These are phyloP conservation scores for Hexamita inflata DNA, from an alignment of 208 protist species.

Conservation along the genomic window DNA sequence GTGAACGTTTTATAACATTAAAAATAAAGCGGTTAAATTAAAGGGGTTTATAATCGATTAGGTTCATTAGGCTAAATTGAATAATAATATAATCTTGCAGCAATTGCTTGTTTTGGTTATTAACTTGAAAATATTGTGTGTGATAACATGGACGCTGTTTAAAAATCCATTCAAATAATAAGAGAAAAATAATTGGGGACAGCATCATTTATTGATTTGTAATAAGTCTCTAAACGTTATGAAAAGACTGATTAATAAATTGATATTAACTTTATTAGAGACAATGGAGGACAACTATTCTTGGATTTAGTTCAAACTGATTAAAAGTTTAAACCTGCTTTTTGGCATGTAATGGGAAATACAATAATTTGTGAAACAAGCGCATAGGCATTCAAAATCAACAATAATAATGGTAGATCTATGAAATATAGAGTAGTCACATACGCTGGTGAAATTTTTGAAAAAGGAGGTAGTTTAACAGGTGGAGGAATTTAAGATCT, in stretches of 20 bases:
- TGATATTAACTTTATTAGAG: slow-evolving; percentile 3
- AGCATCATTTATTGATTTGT: slow-evolving; percentile 29
- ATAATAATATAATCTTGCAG: slow-evolving; percentile 16
- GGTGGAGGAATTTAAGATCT: too few species aligned
- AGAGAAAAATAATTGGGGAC: slow-evolving; percentile 14
- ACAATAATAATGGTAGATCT: background rate
- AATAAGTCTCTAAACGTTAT: background rate
- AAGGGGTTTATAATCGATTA: slow-evolving; percentile 27
- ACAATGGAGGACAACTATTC: background rate
- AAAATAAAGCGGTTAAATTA: background rate
- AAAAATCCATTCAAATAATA: slow-evolving; percentile 20
- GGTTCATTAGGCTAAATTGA: slow-evolving; percentile 27
- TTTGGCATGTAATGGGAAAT: background rate
- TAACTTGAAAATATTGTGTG: slow-evolving; percentile 33
- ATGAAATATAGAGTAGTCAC: slow-evolving; percentile 17
- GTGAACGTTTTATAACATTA: background rate
- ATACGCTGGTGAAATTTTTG: slow-evolving; percentile 8
- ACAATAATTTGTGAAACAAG: slow-evolving; percentile 19
- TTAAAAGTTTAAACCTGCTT: background rate
- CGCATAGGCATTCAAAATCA: slow-evolving; percentile 1
- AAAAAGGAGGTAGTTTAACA: slow-evolving; percentile 10
- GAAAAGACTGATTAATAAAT: background rate
- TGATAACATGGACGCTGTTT: background rate
- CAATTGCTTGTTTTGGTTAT: background rate
- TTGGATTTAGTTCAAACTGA: slow-evolving; percentile 8